Conservation (phyloP, 352 stramenopile genomes). For the Globisporangium cystogenes region DNA sequence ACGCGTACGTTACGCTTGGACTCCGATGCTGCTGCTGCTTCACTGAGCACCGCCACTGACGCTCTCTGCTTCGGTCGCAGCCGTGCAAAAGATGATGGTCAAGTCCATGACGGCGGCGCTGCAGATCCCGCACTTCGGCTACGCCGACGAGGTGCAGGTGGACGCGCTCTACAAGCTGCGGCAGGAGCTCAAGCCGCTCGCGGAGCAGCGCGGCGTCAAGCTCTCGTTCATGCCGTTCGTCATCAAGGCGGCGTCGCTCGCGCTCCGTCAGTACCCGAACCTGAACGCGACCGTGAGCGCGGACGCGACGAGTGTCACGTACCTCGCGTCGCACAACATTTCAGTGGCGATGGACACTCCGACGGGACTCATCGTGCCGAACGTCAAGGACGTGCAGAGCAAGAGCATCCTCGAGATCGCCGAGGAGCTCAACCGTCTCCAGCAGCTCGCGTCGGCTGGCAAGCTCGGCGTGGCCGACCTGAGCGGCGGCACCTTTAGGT, state of each 20-base stretch:
- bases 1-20: slow-evolving; percentile 56
- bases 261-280: slow-evolving; percentile 91
- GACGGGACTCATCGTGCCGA: slow-evolving; percentile 94
- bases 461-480: slow-evolving; percentile 88
- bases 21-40: background rate
- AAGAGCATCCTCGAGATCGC: slow-evolving; percentile 85
- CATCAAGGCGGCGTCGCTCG: slow-evolving; percentile 93
- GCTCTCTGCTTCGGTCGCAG: slow-evolving; percentile 23
- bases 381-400: slow-evolving; percentile 90
- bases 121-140: slow-evolving; percentile 97
- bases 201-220: slow-evolving; percentile 75
- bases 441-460: slow-evolving; percentile 70
- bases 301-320: slow-evolving; percentile 80
- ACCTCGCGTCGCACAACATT: slow-evolving; percentile 95
- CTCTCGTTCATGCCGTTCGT: slow-evolving; percentile 97
- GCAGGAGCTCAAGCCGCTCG: slow-evolving; percentile 85
- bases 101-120: slow-evolving; percentile 96
- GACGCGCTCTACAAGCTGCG: slow-evolving; percentile 85
- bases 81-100: slow-evolving; percentile 97
- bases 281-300: slow-evolving; percentile 92
- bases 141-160: slow-evolving; percentile 96
- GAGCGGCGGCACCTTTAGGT: slow-evolving; percentile 89
- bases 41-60: background rate
- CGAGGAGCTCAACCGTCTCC: slow-evolving; percentile 84
- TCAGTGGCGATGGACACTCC: slow-evolving; percentile 98